Conservation (phyloP, 2,329 filamentous ascomycete species). For the Thelonectria discophora region DNA sequence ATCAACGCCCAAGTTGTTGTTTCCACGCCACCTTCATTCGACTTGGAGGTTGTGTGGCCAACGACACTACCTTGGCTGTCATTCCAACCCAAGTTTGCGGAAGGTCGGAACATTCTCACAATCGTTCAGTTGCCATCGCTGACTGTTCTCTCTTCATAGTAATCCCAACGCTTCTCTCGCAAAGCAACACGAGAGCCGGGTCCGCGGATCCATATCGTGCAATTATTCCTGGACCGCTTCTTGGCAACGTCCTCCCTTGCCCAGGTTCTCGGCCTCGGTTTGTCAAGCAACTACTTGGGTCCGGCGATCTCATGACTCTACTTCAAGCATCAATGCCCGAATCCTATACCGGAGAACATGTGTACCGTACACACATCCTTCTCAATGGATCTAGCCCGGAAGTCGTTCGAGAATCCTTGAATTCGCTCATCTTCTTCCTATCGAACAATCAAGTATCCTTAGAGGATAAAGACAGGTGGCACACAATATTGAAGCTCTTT, state of each 20-base stretch:
- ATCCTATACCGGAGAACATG: slow-evolving; percentile 7
- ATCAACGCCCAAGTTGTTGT: not conserved
- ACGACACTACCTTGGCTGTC: slow-evolving; percentile 15
- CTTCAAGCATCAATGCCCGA: slow-evolving; percentile 12
- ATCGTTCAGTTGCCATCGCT: not conserved
- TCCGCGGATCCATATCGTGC: not conserved
- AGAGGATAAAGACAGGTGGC: not conserved
- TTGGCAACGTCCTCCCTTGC: no score
- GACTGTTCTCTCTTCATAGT: not conserved
- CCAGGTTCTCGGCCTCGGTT: not conserved
- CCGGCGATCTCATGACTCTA: not conserved
- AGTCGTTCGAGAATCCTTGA: not conserved
- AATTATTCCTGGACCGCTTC: no score
- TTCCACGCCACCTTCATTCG: slow-evolving; percentile 4
- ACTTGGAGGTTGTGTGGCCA: slow-evolving; percentile 11
- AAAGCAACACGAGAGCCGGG: not conserved
- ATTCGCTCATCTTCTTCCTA: not conserved
- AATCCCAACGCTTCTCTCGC: not conserved
- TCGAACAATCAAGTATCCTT: slow-evolving; percentile 5
- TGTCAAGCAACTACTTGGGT: not conserved
- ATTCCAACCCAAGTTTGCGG: slow-evolving; percentile 10
- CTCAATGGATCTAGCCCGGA: not conserved
- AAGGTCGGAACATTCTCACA: not conserved
- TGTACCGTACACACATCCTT: slow-evolving; percentile 3
- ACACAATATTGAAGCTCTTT: not conserved